Conservation (phyloP, 306 rosid genomes). For the Vicia villosa region DNA sequence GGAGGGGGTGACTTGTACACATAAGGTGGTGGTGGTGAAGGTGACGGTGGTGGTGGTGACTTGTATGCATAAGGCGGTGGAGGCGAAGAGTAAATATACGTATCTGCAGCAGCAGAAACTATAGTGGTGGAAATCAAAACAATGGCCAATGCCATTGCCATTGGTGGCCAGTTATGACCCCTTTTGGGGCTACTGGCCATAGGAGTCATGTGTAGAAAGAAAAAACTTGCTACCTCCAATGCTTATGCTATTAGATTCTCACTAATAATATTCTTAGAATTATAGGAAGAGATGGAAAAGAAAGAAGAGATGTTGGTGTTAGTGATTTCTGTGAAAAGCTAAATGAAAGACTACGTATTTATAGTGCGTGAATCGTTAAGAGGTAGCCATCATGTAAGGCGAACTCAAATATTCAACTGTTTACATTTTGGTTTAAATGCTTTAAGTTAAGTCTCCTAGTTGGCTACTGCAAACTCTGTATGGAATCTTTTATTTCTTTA, state of each 20-base stretch:
- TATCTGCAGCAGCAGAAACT: constrained; percentile 64
- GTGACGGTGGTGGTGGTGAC: constrained; percentile 11
- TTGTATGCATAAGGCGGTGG: constrained; percentile 50
- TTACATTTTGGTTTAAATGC: constrained; percentile 23
- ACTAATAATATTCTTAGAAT: not conserved
- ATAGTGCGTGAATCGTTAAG: constrained; percentile 53
- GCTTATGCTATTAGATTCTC: constrained; percentile 32
- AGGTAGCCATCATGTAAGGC: constrained; percentile 57
- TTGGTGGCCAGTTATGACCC: constrained; percentile 73
- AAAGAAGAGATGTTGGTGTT: constrained; percentile 3
- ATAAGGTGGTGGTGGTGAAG: constrained; percentile 16
- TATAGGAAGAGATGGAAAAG: not conserved
- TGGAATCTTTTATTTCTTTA: constrained; percentile 2
- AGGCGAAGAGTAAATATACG: constrained; percentile 70
- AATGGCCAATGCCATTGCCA: constrained; percentile 67
- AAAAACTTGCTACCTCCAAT: constrained; percentile 39
- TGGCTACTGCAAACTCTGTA: constrained; percentile 40
- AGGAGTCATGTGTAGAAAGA: constrained; percentile 47
- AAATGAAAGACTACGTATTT: constrained; percentile 45
- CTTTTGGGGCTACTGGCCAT: constrained; percentile 59
- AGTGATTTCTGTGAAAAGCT: constrained; percentile 37
- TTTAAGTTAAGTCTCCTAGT: constrained; percentile 44
- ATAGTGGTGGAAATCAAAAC: constrained; percentile 57
- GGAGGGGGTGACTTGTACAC: not conserved
- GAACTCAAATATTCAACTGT: constrained; percentile 40